Evolutionary conservation across 2,329 filamentous ascomycete species (phyloP), one percentile per base, ranked within the genome.

Genomic region (Neonectria neomacrospora): DNA sequence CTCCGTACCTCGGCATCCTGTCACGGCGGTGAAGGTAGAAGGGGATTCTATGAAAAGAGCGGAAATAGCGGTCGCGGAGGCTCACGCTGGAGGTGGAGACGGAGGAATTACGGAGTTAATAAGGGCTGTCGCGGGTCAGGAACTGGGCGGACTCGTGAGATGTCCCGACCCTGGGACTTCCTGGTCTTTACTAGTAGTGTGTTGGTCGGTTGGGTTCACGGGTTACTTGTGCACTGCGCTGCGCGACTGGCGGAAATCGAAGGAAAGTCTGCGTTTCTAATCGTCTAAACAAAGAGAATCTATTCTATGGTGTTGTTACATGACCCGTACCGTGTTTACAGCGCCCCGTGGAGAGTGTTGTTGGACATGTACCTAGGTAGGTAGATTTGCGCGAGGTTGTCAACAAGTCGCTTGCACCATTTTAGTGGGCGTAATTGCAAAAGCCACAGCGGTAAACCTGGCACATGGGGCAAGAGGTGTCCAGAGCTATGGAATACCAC

Each of bases 361-460:
- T 20, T 10, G n/a, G n/a, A 41, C 37, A 41, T 37, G 34, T 37
- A 37, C 14, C 5, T 37, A 14, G 16, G 23, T 26, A 26, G 23
- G 23, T 26, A 6, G 23, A 6, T 26, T 37, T 37, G 14, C 14
- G 34, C 14, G 34, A 14, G 34, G n/a, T n/a, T n/a, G n/a, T n/a
- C n/a, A n/a, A n/a, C n/a, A n/a, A n/a, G n/a, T n/a, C 26, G 3
- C 16, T 11, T 48, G n/a, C n/a, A 59, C 26, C 23, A 59, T 16
- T 11, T 16, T 44, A 3, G 30, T 41, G 1, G 70, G 71, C 57
- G 57, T 73, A 75, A 30, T 3, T n/a, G 54, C 74, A 76, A 30
- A 53, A 2, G 0, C 0, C 0, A 47, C 74, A 76, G 2, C 73
- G 74, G 18, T 9, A 20, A 8, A 23, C 12, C 20, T 23, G 50